Conservation (phyloP, 2,329 filamentous ascomycete species). For the Rutstroemia sydowiana region DNA sequence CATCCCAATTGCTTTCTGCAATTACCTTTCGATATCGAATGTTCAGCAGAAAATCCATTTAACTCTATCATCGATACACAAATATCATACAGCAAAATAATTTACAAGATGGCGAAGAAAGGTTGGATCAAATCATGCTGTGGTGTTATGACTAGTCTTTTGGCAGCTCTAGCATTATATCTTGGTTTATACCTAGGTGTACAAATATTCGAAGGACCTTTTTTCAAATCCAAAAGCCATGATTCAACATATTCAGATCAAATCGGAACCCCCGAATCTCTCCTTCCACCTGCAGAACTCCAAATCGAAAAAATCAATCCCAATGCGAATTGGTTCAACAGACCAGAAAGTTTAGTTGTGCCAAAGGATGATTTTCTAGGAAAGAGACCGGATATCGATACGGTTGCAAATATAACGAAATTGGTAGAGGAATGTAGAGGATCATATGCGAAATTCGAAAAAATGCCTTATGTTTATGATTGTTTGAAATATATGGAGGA, state of each 20-base stretch:
- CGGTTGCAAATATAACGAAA: constrained; percentile 43
- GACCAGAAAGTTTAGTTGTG: constrained; percentile 42
- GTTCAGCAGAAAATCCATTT: neutral
- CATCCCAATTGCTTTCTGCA: neutral
- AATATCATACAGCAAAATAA: neutral
- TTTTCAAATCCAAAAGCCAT: constrained; percentile 20
- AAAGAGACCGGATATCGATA: constrained; percentile 43
- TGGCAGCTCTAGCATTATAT: constrained; percentile 25
- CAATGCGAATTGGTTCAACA: constrained; percentile 46
- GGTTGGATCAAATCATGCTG: constrained; percentile 18
- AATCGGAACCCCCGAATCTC: constrained; percentile 7
- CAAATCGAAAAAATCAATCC: constrained; percentile 40
- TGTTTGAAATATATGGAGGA: constrained; percentile 44
- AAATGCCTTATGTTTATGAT: constrained; percentile 46
- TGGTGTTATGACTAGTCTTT: constrained; percentile 26
- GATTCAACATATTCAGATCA: constrained; percentile 15
- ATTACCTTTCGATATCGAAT: neutral
- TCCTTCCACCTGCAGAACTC: constrained; percentile 18
- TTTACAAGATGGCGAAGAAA: constrained; percentile 25
- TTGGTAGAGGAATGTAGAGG: constrained; percentile 46
- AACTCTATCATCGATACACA: neutral
- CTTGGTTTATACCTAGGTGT: constrained; percentile 23
- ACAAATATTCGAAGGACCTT: constrained; percentile 19
- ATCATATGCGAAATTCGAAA: constrained; percentile 43
- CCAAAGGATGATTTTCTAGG: constrained; percentile 46